Evolutionary conservation across 2,329 filamentous ascomycete species (phyloP).

Genomic region (Colletotrichum sidae): DNA sequence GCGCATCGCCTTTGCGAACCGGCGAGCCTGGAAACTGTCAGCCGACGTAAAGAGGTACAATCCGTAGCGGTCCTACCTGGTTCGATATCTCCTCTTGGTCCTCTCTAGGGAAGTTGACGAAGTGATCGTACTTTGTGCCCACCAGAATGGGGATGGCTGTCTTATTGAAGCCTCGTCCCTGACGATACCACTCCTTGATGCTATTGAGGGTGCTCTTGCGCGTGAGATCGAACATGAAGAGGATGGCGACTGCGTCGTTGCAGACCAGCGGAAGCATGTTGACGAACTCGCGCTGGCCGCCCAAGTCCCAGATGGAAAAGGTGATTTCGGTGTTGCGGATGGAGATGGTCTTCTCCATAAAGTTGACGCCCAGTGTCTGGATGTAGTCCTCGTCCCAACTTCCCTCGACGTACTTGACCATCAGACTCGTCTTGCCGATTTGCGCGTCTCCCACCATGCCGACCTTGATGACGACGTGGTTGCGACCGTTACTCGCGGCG

Average conservation of each 20-base stretch:
- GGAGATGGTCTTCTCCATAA: conserved; percentile 99
- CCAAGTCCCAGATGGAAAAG: conserved; percentile 99
- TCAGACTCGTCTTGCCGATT: conserved; percentile 98
- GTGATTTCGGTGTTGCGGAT: conserved; percentile 99
- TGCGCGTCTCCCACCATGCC: conserved; percentile 99
- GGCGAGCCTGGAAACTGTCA: conserved; percentile 74
- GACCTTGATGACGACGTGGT: conserved; percentile 96
- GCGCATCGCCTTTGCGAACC: conserved; percentile 98
- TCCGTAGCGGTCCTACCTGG: conserved; percentile 68
- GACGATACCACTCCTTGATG: conserved; percentile 99
- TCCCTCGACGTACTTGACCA: conserved; percentile 99
- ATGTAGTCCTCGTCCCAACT: conserved; percentile 99
- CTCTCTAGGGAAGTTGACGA: conserved; percentile 97
- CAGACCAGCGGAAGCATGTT: conserved; percentile 99
- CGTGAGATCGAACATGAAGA: conserved; percentile 99
- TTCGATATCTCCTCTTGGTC: conserved; percentile 99
- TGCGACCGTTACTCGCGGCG: conserved; percentile 61
- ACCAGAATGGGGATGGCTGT: conserved; percentile 98
- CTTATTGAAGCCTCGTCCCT: conserved; percentile 98
- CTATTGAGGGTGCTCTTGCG: conserved; percentile 98
- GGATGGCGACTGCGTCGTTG: conserved; percentile 97
- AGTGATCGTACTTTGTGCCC: conserved; percentile 98
- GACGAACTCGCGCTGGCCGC: conserved; percentile 97
- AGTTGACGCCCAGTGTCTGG: conserved; percentile 97
- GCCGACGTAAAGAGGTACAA: neutral